Evolutionary conservation across 73 alveolate genomes (phyloP).

Genomic region (Paramecium pentaurelia): DNA sequence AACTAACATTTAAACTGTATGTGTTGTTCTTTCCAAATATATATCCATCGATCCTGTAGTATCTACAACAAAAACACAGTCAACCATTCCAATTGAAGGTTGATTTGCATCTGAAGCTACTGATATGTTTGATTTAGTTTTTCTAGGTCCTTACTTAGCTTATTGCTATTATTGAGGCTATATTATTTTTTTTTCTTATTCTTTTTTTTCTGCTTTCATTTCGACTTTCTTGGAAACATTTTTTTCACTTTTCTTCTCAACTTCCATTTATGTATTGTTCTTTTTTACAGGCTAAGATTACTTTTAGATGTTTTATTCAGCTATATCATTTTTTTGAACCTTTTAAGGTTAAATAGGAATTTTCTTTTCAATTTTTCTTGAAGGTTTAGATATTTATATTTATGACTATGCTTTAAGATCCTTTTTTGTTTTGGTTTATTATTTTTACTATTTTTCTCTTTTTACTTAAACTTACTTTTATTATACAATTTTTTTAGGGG

Average conservation of each 20-base stretch:
- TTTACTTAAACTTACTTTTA: neutral
- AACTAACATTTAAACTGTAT: slow-evolving; percentile 64
- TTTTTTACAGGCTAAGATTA: neutral
- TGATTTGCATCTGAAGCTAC: neutral
- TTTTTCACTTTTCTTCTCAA: neutral
- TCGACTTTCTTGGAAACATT: neutral
- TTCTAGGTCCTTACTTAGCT: slow-evolving; percentile 21
- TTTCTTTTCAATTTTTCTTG: neutral
- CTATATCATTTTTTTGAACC: neutral
- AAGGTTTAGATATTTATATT: neutral
- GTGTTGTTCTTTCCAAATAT: slow-evolving; percentile 79
- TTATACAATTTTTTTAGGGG: neutral
- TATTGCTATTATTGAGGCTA: neutral
- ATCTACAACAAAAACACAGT: slow-evolving; percentile 82
- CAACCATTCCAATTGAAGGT: slow-evolving; percentile 66
- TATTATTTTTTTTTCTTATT: neutral
- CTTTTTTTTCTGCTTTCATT: neutral
- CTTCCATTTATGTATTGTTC: neutral
- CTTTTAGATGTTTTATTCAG: neutral
- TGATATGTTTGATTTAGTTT: slow-evolving; percentile 4
- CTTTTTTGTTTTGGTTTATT: neutral
- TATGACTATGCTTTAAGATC: neutral
- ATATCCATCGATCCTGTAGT: slow-evolving; percentile 88
- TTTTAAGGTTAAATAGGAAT: neutral
- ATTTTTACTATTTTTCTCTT: neutral